Base-by-base conservation (phyloP, 352 stramenopile genomes). In the Blastocystis hominis region DNA sequence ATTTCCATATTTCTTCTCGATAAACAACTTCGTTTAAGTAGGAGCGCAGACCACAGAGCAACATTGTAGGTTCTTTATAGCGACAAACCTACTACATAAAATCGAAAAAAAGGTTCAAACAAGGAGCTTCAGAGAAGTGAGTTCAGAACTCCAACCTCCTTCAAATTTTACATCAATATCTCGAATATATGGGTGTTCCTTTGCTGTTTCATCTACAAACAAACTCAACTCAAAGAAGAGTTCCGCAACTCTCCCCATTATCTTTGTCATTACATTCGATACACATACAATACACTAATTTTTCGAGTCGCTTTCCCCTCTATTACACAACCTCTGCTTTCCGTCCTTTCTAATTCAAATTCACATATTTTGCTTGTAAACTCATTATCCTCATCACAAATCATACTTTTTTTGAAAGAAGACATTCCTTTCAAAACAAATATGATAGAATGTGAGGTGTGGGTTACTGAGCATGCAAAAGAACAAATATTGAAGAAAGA, bases 11-110 rank as follows among this genome's bases (percentile, higher is more conserved):
- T 53, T 63, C 15, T 3, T 24, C 7, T 2, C 72, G 44, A 50
- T 84, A 84, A 36, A 68, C 7, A 17, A 84, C 47, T 66, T 84
- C 72, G 42, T 84, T 84, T 17, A 24, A 9, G 66, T 64, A 84
- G 3, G 72, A 84, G 2, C 72, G 72, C 30, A 84, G 34, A n/a
- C 72, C 72, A 6, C 64, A n/a, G 3, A 84, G 72, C 36, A 68
- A n/a, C 50, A 84, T 44, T 1, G 72, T 84, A 5, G 72, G 72
- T 42, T 84, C 72, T 4, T 34, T 20, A 38, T 9, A 42, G 0
- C 20, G 20, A 30, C 61, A 46, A 68, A 64, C 17, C 72, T 84
- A 84, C 13, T 30, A 7, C 20, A 17, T 30, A 54, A 34, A 46
- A 50, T 36, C 10, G 15, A 36, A 66, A 3, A 3, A 17, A 68